Percentiles rank a stretch among this genome's conserved stretches.
Evolutionary conservation across 139 green algal species (phyloP).

Genomic region (Chlamydomonas applanata): DNA sequence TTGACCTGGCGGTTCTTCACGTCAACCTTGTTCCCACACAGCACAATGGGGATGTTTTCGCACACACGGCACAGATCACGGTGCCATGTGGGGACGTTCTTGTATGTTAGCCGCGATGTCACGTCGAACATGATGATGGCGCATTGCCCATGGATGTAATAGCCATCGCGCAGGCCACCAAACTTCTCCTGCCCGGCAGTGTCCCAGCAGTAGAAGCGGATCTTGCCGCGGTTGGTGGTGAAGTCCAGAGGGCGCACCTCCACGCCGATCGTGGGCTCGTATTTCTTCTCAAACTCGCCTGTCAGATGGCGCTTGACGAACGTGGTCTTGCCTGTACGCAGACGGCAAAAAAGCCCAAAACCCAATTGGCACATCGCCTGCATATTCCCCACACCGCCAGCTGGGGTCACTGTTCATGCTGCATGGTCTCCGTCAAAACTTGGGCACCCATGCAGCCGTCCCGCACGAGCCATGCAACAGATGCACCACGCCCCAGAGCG

Average conservation of each 20-base stretch:
- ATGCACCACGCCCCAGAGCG: neutral
- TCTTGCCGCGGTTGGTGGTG: constrained; percentile 94
- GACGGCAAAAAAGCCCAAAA: neutral
- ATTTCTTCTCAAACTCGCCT: constrained; percentile 99
- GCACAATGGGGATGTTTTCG: constrained; percentile 99
- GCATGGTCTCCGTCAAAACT: neutral
- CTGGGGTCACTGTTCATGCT: neutral
- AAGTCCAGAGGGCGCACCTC: constrained; percentile 99
- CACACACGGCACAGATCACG: constrained; percentile 97
- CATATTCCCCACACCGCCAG: neutral
- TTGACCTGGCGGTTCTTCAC: constrained; percentile 99
- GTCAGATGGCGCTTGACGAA: constrained; percentile 99
- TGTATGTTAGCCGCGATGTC: constrained; percentile 98
- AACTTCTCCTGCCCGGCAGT: constrained; percentile 99
- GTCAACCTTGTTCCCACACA: constrained; percentile 99
- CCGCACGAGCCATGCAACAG: neutral
- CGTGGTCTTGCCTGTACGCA: constrained; percentile 82
- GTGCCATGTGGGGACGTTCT: constrained; percentile 99
- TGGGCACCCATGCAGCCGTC: neutral
- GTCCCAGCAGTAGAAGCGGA: constrained; percentile 99
- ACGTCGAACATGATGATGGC: constrained; percentile 99
- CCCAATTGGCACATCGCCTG: neutral
- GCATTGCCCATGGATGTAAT: constrained; percentile 99
- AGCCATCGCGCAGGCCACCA: constrained; percentile 96
- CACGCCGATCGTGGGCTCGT: constrained; percentile 98